Percentiles rank a stretch among this genome's conserved stretches.
Evolutionary conservation across 2,329 filamentous ascomycete species (phyloP).

Genomic region (Diaporthe sp.): DNA sequence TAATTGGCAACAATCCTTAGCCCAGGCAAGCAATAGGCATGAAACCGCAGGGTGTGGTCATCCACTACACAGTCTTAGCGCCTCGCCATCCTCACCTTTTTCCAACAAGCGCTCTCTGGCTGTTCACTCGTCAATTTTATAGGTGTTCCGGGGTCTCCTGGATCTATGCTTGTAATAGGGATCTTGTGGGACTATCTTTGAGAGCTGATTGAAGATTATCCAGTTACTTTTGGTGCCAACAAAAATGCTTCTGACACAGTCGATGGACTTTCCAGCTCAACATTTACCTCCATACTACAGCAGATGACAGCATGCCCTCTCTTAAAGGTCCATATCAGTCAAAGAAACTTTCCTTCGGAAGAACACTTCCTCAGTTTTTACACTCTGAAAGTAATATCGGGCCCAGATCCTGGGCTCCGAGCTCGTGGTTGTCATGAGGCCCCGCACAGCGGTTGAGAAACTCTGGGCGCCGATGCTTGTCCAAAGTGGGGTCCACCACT

Average conservation of each 20-base stretch:
- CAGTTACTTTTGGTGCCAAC: neutral
- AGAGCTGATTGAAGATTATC: no score
- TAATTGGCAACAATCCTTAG: neutral
- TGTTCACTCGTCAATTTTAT: neutral
- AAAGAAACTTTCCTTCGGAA: neutral
- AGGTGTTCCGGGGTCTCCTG: neutral
- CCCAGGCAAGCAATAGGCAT: neutral
- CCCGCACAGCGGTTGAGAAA: neutral
- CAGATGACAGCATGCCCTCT: no score
- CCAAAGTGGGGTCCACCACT: neutral
- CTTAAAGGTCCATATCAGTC: neutral
- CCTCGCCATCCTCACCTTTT: neutral
- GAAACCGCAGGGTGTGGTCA: neutral
- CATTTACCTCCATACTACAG: neutral
- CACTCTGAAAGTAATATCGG: neutral
- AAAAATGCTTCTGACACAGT: neutral
- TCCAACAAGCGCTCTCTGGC: neutral
- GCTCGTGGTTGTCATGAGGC: neutral
- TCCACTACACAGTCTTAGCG: neutral
- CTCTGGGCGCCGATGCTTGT: conserved; percentile 23
- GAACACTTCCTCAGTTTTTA: neutral
- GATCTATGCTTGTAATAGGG: neutral
- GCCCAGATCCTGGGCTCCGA: neutral
- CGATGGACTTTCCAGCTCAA: neutral
- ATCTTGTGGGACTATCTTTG: neutral